Base-by-base conservation (phyloP, 2,329 filamentous ascomycete genomes). In the Trichoderma sp. region DNA sequence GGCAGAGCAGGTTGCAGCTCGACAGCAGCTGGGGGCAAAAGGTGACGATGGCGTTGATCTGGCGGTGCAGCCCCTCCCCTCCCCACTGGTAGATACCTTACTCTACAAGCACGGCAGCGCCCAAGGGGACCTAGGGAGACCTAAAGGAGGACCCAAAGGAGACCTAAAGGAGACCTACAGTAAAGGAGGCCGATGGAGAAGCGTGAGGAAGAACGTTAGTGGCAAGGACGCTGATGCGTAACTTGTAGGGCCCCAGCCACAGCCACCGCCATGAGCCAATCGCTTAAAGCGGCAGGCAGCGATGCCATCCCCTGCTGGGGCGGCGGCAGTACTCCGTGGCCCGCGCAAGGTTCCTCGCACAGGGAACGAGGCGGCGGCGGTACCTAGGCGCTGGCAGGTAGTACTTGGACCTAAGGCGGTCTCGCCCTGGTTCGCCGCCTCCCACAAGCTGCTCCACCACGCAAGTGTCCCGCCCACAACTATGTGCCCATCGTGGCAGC, bases 251-350 rank as follows among this genome's bases (percentile, higher is more conserved):
- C 52, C 37, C 37, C 25, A 50, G 37, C 60, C 70, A 76, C 75
- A 76, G 72, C 75, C 73, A 74, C 74, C 74, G 70, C 69, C 74
- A 72, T 73, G 70, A 78, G 69, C 77, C 77, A 79, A 79, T 78
- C 76, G 77, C 67, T 75, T 72, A 75, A 74, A 76, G 76, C 76
- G 73, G 75, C 76, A 70, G 74, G 72, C 71, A 68, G 70, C 68
- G 71, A 70, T 69, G 71, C 72, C 56, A 67, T 71, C 72, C 73
- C 70, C 67, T 67, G 45, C 32, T 64, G 37, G 48, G 48, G 60
- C 39, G 39, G 35, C 13, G 57, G 22, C 53, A 34, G 50, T 59
- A 66, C 35, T 50, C 50, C 48, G 35, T 54, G 65, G 56, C 29
- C 42, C 29, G 32, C 8, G 19, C 64, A 15, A 61, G 50, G 63